Evolutionary conservation across 2,329 filamentous ascomycete species (phyloP).

Genomic region (Cryphonectria carpinicola): DNA sequence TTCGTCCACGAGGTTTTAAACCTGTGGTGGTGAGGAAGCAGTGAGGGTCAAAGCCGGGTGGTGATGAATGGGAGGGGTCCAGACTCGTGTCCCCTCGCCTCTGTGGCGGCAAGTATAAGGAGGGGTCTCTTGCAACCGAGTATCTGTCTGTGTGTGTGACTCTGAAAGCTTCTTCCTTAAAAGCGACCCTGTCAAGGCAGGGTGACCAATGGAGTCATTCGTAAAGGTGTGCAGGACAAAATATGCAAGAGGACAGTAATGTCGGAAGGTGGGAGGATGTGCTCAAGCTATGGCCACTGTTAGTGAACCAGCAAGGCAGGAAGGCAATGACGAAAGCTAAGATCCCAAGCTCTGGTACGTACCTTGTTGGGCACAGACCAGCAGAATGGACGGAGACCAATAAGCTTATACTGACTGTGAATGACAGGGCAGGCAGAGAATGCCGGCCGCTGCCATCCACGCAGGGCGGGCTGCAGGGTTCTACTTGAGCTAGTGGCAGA

Average conservation of each 20-base stretch:
- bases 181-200: neutral
- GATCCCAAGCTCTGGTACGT: neutral
- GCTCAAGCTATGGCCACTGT: constrained; percentile 9
- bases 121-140: neutral
- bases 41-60: neutral
- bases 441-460: neutral
- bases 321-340: constrained; percentile 12
- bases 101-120: neutral
- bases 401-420: neutral
- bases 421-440: constrained; percentile 8
- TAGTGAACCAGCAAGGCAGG: constrained; percentile 2
- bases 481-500: neutral
- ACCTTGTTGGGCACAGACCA: neutral
- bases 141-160: neutral
- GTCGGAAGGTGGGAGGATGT: neutral
- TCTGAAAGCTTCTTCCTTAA: neutral
- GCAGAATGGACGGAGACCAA: neutral
- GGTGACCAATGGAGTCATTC: neutral
- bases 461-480: neutral
- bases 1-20: constrained; percentile 1
- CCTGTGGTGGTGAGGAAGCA: neutral
- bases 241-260: neutral
- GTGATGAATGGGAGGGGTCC: constrained; percentile 4
- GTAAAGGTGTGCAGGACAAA: neutral
- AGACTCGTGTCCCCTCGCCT: too few species aligned